These are phyloP conservation scores for Sungouiozyma intestinalis DNA, from an alignment of 805 yeast genomes.

Conservation along the genomic window DNA sequence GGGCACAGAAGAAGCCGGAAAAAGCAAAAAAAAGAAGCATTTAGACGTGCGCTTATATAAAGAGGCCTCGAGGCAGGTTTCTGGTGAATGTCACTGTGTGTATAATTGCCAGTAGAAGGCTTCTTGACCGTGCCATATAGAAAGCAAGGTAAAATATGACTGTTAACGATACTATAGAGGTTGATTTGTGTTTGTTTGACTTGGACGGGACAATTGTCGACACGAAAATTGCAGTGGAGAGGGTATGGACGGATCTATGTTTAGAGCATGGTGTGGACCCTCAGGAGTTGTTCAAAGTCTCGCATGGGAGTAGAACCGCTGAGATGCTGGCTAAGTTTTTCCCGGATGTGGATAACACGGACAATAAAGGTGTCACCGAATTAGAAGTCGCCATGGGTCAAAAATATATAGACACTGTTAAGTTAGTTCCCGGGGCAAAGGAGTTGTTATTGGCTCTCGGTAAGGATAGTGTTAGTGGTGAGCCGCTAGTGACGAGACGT, in stretches of 20 bases:
- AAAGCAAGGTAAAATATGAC: too few relatives aligned
- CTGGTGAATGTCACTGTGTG: too few relatives aligned
- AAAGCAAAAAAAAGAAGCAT: neutral
- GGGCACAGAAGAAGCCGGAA: neutral
- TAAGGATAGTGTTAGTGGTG: constrained; percentile 18
- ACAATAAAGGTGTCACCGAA: constrained; percentile 38
- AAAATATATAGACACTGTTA: constrained; percentile 54
- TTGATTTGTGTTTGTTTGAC: constrained; percentile 43
- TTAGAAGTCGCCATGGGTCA: constrained; percentile 57
- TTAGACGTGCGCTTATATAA: neutral
- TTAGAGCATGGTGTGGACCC: constrained; percentile 50
- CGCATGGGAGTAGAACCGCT: constrained; percentile 68
- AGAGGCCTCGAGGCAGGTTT: neutral
- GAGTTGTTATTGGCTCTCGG: constrained; percentile 43
- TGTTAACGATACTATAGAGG: constrained; percentile 1
- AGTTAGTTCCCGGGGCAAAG: constrained; percentile 60
- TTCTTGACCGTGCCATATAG: too few relatives aligned
- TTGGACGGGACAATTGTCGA: constrained; percentile 74
- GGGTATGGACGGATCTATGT: constrained; percentile 57
- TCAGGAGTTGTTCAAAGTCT: constrained; percentile 49
- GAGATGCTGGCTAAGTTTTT: constrained; percentile 59
- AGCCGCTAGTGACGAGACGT: constrained; percentile 29
- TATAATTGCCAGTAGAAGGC: too few relatives aligned
- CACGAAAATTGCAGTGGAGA: constrained; percentile 67
- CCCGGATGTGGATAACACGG: constrained; percentile 53